Evolutionary conservation across 371 early-diverging fungal species (phyloP).

Genomic region (Zychaea mexicana): DNA sequence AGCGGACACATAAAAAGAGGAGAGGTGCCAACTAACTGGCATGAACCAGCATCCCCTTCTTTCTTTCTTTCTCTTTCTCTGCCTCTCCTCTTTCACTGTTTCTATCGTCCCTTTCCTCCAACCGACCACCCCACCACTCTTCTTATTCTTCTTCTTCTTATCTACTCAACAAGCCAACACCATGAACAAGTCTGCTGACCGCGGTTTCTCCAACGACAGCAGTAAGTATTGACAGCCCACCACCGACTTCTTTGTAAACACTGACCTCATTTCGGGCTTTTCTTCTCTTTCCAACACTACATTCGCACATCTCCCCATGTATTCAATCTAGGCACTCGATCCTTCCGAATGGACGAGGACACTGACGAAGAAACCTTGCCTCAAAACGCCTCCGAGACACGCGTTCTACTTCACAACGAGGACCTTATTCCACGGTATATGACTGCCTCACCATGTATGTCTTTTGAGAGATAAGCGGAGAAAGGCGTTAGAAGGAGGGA

Average conservation of each 20-base stretch:
- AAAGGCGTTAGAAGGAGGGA: neutral
- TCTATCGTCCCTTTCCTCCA: neutral
- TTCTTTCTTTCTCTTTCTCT: neutral
- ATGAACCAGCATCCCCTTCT: neutral
- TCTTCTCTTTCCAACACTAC: neutral
- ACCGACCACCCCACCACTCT: neutral
- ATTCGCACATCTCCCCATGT: neutral
- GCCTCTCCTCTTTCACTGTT: too few species aligned
- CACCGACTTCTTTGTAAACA: too few species aligned
- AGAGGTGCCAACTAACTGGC: neutral
- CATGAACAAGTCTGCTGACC: slow-evolving; percentile 4
- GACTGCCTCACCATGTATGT: slow-evolving; percentile 24
- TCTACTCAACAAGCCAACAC: too few species aligned
- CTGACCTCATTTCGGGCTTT: too few species aligned
- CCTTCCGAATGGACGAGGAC: slow-evolving; percentile 20
- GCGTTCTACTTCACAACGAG: slow-evolving; percentile 12
- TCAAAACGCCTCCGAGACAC: slow-evolving; percentile 18
- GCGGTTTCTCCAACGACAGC: slow-evolving; percentile 4
- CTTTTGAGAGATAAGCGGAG: neutral
- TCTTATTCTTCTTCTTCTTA: neutral
- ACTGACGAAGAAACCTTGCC: slow-evolving; percentile 21
- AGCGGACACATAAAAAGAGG: neutral
- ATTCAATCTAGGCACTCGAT: slow-evolving; percentile 15
- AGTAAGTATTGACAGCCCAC: neutral
- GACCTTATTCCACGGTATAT: slow-evolving; percentile 24